These are phyloP conservation scores for Backusella morwellensis DNA, from an alignment of 192 early-diverging fungal species.

Conservation along the genomic window DNA sequence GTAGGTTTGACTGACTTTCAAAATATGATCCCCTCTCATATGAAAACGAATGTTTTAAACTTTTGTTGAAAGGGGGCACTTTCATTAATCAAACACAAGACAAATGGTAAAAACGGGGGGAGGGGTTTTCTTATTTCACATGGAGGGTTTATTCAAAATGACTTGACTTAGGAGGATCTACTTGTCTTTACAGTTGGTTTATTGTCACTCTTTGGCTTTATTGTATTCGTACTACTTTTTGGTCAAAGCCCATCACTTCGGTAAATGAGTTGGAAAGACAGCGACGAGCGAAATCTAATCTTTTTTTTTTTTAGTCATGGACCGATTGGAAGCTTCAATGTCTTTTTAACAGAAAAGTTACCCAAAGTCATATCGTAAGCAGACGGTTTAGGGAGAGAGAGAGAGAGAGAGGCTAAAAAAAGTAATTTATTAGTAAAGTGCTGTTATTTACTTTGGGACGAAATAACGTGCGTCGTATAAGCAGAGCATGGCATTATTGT, in stretches of 20 bases:
- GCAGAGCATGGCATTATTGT: slow-evolving; percentile 19
- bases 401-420: too few species aligned
- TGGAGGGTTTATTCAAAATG: neutral
- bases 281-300: neutral
- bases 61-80: too few species aligned
- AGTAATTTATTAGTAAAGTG: neutral
- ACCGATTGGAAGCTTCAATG: slow-evolving; percentile 17
- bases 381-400: neutral
- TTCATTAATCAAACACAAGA: too few species aligned
- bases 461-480: neutral
- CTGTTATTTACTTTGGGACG: slow-evolving; percentile 18
- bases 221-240: slow-evolving; percentile 31
- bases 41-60: too few species aligned
- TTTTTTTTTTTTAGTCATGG: slow-evolving; percentile 19
- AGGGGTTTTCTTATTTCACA: too few species aligned
- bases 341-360: slow-evolving; percentile 14
- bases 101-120: too few species aligned
- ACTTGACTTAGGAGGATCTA: neutral
- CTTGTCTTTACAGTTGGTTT: slow-evolving; percentile 13
- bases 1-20: too few species aligned
- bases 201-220: slow-evolving; percentile 2
- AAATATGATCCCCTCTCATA: too few species aligned
- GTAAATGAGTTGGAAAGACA: neutral
- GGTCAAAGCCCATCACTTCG: slow-evolving; percentile 31
- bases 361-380: slow-evolving; percentile 20